Percentiles rank a stretch among this genome's conserved stretches.
phyloP scores from a whole-genome alignment of 208 protist species.

The Trypanosoma platydactyli region DNA sequence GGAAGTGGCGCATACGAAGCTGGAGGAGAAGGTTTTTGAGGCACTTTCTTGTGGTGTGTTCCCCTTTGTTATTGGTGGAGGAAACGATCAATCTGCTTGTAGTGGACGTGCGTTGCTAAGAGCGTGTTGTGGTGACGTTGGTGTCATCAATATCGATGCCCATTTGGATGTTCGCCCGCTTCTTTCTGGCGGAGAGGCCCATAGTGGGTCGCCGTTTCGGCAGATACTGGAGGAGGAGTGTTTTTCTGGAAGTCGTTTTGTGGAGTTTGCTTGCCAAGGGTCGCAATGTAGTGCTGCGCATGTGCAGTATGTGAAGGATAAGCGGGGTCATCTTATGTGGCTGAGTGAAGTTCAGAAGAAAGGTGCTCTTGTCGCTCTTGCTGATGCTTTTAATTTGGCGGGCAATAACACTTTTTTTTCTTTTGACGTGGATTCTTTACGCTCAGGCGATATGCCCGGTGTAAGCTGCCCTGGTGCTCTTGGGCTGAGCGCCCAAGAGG shows the following conservation, averaged over 20 bases:
- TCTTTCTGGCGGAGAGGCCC: slow-evolving; percentile 32
- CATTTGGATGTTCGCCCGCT: slow-evolving; percentile 76
- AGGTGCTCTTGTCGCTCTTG: slow-evolving; percentile 13
- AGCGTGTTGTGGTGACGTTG: slow-evolving; percentile 25
- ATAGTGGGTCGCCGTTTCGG: slow-evolving; percentile 74
- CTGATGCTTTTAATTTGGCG: slow-evolving; percentile 27
- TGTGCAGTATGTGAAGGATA: slow-evolving; percentile 44
- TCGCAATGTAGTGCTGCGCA: slow-evolving; percentile 58
- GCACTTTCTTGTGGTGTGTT: slow-evolving; percentile 28
- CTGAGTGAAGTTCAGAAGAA: slow-evolving; percentile 28
- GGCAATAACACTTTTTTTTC: slow-evolving; percentile 64
- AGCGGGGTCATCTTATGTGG: slow-evolving; percentile 46
- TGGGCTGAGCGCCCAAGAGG: slow-evolving; percentile 55
- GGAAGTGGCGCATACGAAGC: slow-evolving; percentile 38
- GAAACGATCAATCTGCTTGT: slow-evolving; percentile 71
- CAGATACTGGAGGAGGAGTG: slow-evolving; percentile 41
- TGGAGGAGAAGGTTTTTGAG: slow-evolving; percentile 31
- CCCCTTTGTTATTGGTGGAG: slow-evolving; percentile 78
- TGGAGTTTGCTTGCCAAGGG: slow-evolving; percentile 79
- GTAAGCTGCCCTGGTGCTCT: slow-evolving; percentile 52
- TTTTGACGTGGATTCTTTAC: slow-evolving; percentile 73
- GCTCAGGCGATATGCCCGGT: slow-evolving; percentile 44
- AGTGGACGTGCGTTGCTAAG: slow-evolving; percentile 53
- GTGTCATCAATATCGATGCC: slow-evolving; percentile 80
- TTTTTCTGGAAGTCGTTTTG: slow-evolving; percentile 40